Conservation (phyloP, 2,329 filamentous ascomycete species). For the Alternaria metachromatica region DNA sequence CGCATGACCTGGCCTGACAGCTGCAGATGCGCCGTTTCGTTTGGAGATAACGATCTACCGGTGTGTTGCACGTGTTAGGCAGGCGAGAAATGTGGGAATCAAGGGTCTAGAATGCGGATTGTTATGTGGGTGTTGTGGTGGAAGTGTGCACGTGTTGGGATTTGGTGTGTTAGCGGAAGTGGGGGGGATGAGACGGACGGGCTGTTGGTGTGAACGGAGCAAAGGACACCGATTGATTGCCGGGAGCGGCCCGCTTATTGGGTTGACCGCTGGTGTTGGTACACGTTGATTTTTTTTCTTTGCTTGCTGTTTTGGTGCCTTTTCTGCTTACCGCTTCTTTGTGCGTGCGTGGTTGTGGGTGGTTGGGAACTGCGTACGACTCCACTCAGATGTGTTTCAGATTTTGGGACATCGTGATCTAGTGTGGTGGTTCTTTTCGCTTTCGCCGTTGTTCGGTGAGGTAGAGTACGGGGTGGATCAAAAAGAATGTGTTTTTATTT, state of each 20-base stretch:
- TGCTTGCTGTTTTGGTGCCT: neutral
- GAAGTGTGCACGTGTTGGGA: neutral
- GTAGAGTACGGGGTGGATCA: neutral
- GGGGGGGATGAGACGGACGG: neutral
- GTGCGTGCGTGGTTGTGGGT: neutral
- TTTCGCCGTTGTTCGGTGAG: neutral
- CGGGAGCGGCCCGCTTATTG: slow-evolving; percentile 1
- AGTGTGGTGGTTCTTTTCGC: neutral
- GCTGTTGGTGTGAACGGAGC: neutral
- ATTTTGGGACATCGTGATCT: neutral
- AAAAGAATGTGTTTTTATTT: neutral
- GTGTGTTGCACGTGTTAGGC: neutral
- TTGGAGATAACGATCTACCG: neutral
- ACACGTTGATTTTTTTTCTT: neutral
- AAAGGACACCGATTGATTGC: slow-evolving; percentile 4
- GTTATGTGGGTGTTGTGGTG: neutral
- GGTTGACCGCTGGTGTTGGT: slow-evolving; percentile 1
- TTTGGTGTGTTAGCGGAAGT: slow-evolving; percentile 1
- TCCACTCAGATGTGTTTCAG: neutral
- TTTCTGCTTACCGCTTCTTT: slow-evolving; percentile 2
- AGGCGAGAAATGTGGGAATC: neutral
- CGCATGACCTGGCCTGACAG: slow-evolving; percentile 5
- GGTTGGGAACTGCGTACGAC: neutral
- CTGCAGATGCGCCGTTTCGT: neutral
- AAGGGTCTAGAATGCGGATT: neutral